phyloP scores from a whole-genome alignment of 257 asterid species.

The Fraxinus cuspidata region DNA sequence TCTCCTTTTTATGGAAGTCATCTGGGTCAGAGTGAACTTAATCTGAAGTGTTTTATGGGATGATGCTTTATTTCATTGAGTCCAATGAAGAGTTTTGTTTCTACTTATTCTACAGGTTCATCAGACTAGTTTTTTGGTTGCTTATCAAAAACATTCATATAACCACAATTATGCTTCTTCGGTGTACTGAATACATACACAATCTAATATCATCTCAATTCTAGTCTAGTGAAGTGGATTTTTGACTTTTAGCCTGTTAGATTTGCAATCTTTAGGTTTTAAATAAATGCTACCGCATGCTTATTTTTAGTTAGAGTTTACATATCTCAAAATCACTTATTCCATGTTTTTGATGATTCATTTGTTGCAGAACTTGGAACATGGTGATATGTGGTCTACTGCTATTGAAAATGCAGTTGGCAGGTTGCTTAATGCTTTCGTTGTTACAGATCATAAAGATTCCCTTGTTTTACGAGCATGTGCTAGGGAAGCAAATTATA shows the following conservation, averaged over 20 bases:
- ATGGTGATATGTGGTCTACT: slow-evolving; percentile 73
- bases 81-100: neutral
- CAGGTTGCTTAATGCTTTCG: slow-evolving; percentile 71
- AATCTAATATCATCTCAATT: slow-evolving; percentile 14
- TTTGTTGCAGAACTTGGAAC: slow-evolving; percentile 63
- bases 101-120: neutral
- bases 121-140: neutral
- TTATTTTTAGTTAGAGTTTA: slow-evolving; percentile 1
- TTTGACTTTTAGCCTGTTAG: slow-evolving; percentile 16
- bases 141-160: neutral
- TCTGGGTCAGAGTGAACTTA: neutral
- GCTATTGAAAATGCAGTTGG: slow-evolving; percentile 92
- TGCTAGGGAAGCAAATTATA: slow-evolving; percentile 75
- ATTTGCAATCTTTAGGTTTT: slow-evolving; percentile 15
- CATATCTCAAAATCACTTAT: slow-evolving; percentile 18
- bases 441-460: slow-evolving; percentile 85
- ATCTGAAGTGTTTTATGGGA: neutral
- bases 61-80: neutral
- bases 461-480: slow-evolving; percentile 68
- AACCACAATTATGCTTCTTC: neutral
- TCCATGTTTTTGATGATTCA: slow-evolving; percentile 24
- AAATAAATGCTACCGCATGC: slow-evolving; percentile 5
- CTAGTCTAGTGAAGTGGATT: slow-evolving; percentile 18
- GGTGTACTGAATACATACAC: neutral
- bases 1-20: neutral